Evolutionary conservation across 75 land plant genomes (phyloP).

Genomic region (Picea glauca): DNA sequence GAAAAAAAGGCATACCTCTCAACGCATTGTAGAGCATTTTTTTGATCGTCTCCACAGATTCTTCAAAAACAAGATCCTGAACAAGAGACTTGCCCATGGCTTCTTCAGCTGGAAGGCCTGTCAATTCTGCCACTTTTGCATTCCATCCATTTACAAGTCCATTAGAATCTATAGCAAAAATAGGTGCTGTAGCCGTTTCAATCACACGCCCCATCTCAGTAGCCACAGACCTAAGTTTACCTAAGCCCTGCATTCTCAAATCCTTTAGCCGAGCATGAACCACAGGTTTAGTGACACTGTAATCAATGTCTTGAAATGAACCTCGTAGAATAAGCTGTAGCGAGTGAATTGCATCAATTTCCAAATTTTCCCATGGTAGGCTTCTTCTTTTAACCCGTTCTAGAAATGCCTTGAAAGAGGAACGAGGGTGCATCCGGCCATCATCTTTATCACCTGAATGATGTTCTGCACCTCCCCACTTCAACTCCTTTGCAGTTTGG

Average conservation of each 20-base stretch:
- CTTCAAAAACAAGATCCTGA: slow-evolving; percentile 74
- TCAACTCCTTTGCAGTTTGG: slow-evolving; percentile 96
- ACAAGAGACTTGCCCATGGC: slow-evolving; percentile 95
- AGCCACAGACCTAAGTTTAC: slow-evolving; percentile 97
- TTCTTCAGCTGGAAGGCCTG: slow-evolving; percentile 80
- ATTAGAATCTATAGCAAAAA: slow-evolving; percentile 85
- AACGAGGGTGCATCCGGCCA: slow-evolving; percentile 94
- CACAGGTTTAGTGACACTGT: slow-evolving; percentile 64
- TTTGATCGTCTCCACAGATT: slow-evolving; percentile 60
- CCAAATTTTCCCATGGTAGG: slow-evolving; percentile 95
- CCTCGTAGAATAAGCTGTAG: slow-evolving; percentile 93
- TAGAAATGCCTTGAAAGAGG: slow-evolving; percentile 92
- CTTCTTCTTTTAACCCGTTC: slow-evolving; percentile 94
- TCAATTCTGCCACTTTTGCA: slow-evolving; percentile 89
- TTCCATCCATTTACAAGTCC: slow-evolving; percentile 98
- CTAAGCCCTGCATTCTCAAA: slow-evolving; percentile 74
- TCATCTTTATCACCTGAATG: slow-evolving; percentile 92
- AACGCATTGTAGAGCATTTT: slow-evolving; percentile 72
- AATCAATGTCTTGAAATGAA: slow-evolving; percentile 69
- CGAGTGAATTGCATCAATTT: slow-evolving; percentile 99
- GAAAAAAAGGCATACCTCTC: slow-evolving; percentile 43
- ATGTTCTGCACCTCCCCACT: slow-evolving; percentile 99
- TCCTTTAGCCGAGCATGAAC: slow-evolving; percentile 56
- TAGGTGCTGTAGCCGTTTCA: slow-evolving; percentile 98
- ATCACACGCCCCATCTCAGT: slow-evolving; percentile 96